Evolutionary conservation across 2,329 filamentous ascomycete genomes (phyloP).

Genomic region (Ceratocystis eucalypticola): DNA sequence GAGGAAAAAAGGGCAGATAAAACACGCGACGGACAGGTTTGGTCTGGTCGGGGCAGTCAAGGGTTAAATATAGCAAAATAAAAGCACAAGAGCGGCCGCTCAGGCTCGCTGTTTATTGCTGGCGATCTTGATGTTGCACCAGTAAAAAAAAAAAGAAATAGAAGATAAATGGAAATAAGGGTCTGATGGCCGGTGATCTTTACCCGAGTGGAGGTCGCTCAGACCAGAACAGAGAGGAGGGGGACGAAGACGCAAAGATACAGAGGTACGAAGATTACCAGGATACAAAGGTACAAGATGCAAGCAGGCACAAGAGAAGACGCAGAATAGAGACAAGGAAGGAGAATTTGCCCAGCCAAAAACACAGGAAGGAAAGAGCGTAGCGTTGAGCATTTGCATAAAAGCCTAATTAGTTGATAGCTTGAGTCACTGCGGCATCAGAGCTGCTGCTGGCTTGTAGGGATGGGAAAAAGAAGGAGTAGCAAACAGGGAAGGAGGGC

Average conservation of each 20-base stretch:
- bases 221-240: not conserved
- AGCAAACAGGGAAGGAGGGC: not conserved
- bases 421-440: not conserved
- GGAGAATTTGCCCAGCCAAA: not conserved
- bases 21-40: slow-evolving; percentile 3
- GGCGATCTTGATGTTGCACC: not conserved
- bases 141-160: not conserved
- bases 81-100: not conserved
- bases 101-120: not conserved
- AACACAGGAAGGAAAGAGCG: not conserved
- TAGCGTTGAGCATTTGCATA: not conserved
- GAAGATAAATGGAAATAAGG: not conserved
- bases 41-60: not conserved
- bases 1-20: slow-evolving; percentile 12
- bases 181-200: not conserved
- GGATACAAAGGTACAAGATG: not conserved
- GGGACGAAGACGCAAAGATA: not conserved
- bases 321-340: not conserved
- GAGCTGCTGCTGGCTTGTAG: not conserved
- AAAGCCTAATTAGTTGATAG: not conserved
- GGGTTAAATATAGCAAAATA: slow-evolving; percentile 3
- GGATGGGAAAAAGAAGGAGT: no score
- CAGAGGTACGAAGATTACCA: not conserved
- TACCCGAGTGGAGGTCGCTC: not conserved
- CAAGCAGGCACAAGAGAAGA: not conserved